Evolutionary conservation across 2,329 filamentous ascomycete species (phyloP).

Genomic region (Exophiala spinifera): DNA sequence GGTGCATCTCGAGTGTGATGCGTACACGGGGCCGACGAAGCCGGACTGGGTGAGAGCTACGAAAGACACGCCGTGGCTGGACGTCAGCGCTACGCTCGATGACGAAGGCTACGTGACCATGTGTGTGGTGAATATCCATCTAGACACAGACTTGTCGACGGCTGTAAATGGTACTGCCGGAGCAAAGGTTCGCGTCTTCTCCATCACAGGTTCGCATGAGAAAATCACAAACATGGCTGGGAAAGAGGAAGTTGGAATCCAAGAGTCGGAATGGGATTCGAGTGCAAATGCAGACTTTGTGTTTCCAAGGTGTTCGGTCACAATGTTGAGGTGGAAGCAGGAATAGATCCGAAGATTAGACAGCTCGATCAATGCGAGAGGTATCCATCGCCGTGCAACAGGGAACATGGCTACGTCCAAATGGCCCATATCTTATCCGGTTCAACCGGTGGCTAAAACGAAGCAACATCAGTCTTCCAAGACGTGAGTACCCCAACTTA

Average conservation of each 20-base stretch:
- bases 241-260: conserved; percentile 60
- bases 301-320: conserved; percentile 69
- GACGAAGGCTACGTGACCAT: conserved; percentile 62
- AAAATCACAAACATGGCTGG: conserved; percentile 61
- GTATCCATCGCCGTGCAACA: too few relatives aligned
- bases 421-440: too few relatives aligned
- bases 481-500: not conserved
- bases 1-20: conserved; percentile 60
- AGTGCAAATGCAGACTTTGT: conserved; percentile 57
- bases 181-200: conserved; percentile 58
- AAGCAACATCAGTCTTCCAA: too few relatives aligned
- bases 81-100: conserved; percentile 40
- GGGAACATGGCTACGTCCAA: too few relatives aligned
- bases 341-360: conserved; percentile 5
- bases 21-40: conserved; percentile 59
- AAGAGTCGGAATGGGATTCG: conserved; percentile 60
- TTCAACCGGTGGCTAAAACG: too few relatives aligned
- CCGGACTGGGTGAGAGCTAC: conserved; percentile 41
- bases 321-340: conserved; percentile 58
- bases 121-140: conserved; percentile 70
- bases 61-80: conserved; percentile 63
- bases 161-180: conserved; percentile 36
- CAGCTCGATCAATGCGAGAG: too few relatives aligned
- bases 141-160: conserved; percentile 56
- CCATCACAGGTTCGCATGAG: conserved; percentile 57